Evolutionary conservation across 208 protist genomes (phyloP).

Genomic region (Crithidia mellificae): DNA sequence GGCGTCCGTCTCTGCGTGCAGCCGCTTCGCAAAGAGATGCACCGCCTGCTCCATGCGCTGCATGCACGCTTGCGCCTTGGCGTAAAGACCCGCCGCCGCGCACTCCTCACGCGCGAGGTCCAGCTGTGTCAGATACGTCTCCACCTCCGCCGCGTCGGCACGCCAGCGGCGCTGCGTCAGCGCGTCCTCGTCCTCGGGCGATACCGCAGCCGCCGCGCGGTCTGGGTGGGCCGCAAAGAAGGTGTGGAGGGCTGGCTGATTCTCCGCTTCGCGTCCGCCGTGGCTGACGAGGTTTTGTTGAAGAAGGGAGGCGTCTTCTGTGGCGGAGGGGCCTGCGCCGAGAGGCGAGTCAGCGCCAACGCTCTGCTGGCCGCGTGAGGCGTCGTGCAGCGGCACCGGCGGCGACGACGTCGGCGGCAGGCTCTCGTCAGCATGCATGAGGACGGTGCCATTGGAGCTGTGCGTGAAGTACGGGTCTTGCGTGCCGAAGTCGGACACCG

Average conservation of each 20-base stretch:
- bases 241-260: background rate
- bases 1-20: constrained; percentile 32
- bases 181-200: constrained; percentile 7
- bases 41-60: constrained; percentile 52
- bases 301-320: background rate
- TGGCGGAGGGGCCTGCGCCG: background rate
- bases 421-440: constrained; percentile 3
- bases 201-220: background rate
- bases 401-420: background rate
- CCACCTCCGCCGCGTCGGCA: constrained; percentile 38
- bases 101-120: constrained; percentile 53
- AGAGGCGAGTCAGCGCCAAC: background rate
- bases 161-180: constrained; percentile 21
- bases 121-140: constrained; percentile 42
- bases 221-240: constrained; percentile 10
- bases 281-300: too few relatives aligned
- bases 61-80: constrained; percentile 47
- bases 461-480: background rate
- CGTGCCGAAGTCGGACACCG: background rate
- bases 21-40: constrained; percentile 41
- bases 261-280: too few relatives aligned
- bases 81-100: constrained; percentile 37
- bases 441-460: background rate
- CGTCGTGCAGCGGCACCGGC: background rate
- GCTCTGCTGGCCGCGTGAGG: background rate